Evolutionary conservation across 2,329 filamentous ascomycete genomes (phyloP).

Genomic region (Nectriaceae sp.): DNA sequence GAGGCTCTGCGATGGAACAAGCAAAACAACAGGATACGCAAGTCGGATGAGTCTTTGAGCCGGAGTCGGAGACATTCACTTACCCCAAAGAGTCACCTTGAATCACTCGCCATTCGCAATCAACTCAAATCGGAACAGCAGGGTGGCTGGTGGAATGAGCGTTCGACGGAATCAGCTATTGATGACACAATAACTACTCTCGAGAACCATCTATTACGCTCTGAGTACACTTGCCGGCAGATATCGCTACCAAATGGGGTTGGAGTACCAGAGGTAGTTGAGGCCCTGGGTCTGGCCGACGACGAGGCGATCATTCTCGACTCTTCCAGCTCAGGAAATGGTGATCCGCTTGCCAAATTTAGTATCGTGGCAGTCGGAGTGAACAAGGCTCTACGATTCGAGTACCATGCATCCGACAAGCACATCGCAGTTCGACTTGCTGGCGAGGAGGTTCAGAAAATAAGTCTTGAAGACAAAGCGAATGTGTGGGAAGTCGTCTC

Average conservation of each 20-base stretch:
- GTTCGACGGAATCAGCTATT: neutral
- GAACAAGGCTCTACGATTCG: constrained; percentile 55
- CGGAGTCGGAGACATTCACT: neutral
- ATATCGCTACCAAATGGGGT: constrained; percentile 48
- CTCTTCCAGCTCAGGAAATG: constrained; percentile 55
- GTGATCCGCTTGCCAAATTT: constrained; percentile 52
- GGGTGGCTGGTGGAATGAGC: neutral
- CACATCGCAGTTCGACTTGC: constrained; percentile 32
- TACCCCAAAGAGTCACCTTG: neutral
- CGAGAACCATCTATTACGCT: neutral
- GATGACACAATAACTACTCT: neutral
- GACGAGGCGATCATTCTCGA: constrained; percentile 59
- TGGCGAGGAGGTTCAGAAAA: constrained; percentile 14
- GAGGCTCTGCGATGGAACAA: constrained; percentile 64
- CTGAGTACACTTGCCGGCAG: constrained; percentile 40
- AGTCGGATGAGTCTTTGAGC: neutral
- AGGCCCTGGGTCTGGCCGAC: constrained; percentile 44
- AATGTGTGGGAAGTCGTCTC: constrained; percentile 55
- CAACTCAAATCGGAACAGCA: neutral
- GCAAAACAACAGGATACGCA: constrained; percentile 12
- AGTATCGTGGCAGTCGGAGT: constrained; percentile 74
- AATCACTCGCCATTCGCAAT: neutral
- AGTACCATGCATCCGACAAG: constrained; percentile 55
- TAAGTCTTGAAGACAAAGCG: constrained; percentile 13
- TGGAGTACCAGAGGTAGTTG: constrained; percentile 56